Conservation (phyloP, 371 early-diverging fungal genomes). For the Actinomortierella ambigua region DNA sequence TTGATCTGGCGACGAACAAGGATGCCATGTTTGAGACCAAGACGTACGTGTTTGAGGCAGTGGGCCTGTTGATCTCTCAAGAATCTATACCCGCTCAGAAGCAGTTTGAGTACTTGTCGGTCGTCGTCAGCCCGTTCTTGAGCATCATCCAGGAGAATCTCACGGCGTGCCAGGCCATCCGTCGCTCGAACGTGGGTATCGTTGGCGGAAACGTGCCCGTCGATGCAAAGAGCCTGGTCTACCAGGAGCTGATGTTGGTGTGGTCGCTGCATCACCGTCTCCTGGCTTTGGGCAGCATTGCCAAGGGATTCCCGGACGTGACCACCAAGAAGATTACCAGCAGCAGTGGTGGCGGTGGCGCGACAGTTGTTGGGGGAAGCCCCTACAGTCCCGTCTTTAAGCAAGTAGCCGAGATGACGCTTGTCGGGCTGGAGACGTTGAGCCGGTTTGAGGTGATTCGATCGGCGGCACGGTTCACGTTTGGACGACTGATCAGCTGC, state of each 20-base stretch:
- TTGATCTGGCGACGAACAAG: slow-evolving; percentile 47
- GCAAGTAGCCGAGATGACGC: slow-evolving; percentile 82
- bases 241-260: slow-evolving; percentile 66
- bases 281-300: slow-evolving; percentile 86
- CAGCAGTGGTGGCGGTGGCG: slow-evolving; percentile 23
- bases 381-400: slow-evolving; percentile 75
- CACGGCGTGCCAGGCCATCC: slow-evolving; percentile 44
- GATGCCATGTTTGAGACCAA: slow-evolving; percentile 82
- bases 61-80: slow-evolving; percentile 85
- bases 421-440: slow-evolving; percentile 75
- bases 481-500: slow-evolving; percentile 87
- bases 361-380: slow-evolving; percentile 22
- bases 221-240: slow-evolving; percentile 47
- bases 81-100: slow-evolving; percentile 68
- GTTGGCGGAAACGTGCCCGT: slow-evolving; percentile 24
- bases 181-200: slow-evolving; percentile 22
- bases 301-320: slow-evolving; percentile 88
- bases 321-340: slow-evolving; percentile 40
- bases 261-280: slow-evolving; percentile 81
- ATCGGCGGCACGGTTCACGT: slow-evolving; percentile 83
- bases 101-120: slow-evolving; percentile 72
- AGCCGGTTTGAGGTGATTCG: slow-evolving; percentile 75
- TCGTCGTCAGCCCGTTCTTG: slow-evolving; percentile 81
- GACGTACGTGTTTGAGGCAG: slow-evolving; percentile 90
- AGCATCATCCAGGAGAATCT: slow-evolving; percentile 64